Base-by-base conservation (phyloP, 2,329 filamentous ascomycete genomes). In the Colletotrichum godetiae region DNA sequence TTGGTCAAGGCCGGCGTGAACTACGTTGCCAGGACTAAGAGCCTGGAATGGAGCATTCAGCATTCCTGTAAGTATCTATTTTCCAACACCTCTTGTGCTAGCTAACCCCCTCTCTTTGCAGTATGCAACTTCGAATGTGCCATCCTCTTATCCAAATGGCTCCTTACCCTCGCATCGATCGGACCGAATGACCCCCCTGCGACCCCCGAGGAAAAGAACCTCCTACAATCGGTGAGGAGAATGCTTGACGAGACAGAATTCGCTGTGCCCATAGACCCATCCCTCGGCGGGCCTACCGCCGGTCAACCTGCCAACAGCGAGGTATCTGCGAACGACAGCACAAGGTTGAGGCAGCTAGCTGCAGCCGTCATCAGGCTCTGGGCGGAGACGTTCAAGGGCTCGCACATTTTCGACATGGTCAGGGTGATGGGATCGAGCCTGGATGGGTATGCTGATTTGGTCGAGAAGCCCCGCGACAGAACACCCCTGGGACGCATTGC, bases 171-270 rank as follows among this genome's bases (percentile, higher is more conserved):
- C 2, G 84, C 87, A 0, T 85, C 87, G 15, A 86, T 90, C 74
- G 83, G 85, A 12, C 85, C 87, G 1, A 84, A 83, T 33, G 88
- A 90, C 58, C 81, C 86, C 35, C 86, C 87, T 4, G 83, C 85
- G 8, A 86, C 88, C 0, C 78, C 80, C 0, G 89, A 91, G 24
- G 89, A 91, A 77, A 86, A 84, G 76, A 86, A 84, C 61, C 81
- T 92, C 3, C 82, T 91, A 35, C 86, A 89, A 63, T 90, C 87
- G 78, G 83, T 91, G 24, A 85, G 88, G 19, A 85, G 87, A 29
- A 89, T 91, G 85, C 82, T 92, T 12, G 88, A 91, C 75, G 90
- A 92, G 79, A 91, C 89, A 0, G 89, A 91, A 76, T 91, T 91
- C 75, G 89, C 89, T 7, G 88, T 91, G 4, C 88, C 89, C 1